phyloP scores from a whole-genome alignment of 768 basidiomycete genomes.

The Vararia minispora region DNA sequence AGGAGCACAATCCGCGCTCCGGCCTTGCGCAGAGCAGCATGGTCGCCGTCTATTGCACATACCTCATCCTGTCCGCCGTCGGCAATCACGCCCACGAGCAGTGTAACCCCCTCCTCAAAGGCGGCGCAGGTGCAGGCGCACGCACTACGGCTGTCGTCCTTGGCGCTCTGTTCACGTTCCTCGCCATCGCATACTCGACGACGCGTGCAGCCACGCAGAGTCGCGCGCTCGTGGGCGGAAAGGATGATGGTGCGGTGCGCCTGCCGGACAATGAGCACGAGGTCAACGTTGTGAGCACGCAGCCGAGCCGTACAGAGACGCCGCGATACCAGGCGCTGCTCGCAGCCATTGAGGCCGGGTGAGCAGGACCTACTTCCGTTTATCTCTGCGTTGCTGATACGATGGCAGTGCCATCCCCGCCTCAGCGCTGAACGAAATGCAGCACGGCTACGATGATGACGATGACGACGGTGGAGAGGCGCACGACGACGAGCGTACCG shows the following conservation, averaged over 20 bases:
- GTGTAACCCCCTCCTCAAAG: slow-evolving; percentile 83
- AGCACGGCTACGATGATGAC: slow-evolving; percentile 57
- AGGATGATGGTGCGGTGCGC: slow-evolving; percentile 51
- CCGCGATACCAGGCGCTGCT: slow-evolving; percentile 90
- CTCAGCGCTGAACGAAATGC: slow-evolving; percentile 75
- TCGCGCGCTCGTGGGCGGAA: slow-evolving; percentile 75
- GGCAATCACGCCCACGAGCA: slow-evolving; percentile 78
- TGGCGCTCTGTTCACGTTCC: slow-evolving; percentile 92
- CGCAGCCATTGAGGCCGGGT: slow-evolving; percentile 96
- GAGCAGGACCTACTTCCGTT: slow-evolving; percentile 15
- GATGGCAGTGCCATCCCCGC: slow-evolving; percentile 86
- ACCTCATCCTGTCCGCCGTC: slow-evolving; percentile 88
- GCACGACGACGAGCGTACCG: slow-evolving; percentile 86
- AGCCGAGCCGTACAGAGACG: slow-evolving; percentile 74
- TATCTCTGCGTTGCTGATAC: not conserved
- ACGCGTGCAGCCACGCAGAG: slow-evolving; percentile 93
- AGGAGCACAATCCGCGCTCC: slow-evolving; percentile 88
- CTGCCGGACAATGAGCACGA: slow-evolving; percentile 56
- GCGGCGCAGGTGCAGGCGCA: slow-evolving; percentile 42
- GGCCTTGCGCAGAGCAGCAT: slow-evolving; percentile 93
- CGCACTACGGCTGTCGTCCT: slow-evolving; percentile 80
- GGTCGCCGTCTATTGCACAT: slow-evolving; percentile 97
- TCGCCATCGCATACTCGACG: slow-evolving; percentile 97
- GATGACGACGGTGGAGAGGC: slow-evolving; percentile 66
- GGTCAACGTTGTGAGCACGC: slow-evolving; percentile 66